Conservation (phyloP, 306 rosid species). For the Castanospermum australe region DNA sequence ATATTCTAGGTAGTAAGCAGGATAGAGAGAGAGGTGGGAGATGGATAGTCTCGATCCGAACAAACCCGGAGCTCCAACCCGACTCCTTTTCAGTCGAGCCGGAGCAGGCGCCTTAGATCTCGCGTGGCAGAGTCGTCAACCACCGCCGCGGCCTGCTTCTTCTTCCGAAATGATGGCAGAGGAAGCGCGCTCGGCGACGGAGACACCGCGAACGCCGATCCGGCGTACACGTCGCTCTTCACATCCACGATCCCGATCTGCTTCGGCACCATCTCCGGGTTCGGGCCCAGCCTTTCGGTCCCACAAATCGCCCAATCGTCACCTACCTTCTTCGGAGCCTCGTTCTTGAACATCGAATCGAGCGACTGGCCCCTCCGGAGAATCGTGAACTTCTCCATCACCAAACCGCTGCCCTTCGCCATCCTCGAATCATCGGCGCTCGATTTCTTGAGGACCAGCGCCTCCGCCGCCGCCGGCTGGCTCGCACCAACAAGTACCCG, state of each 20-base stretch:
- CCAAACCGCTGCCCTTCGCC: conserved; percentile 22
- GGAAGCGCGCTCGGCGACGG: conserved; percentile 93
- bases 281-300: too few relatives aligned
- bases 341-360: conserved; percentile 46
- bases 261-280: conserved; percentile 34
- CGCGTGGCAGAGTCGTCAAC: conserved; percentile 77
- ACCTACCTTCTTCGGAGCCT: conserved; percentile 25
- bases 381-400: conserved; percentile 62
- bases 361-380: conserved; percentile 79
- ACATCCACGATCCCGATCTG: conserved; percentile 33
- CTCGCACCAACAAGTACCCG: neutral
- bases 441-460: conserved; percentile 35
- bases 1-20: neutral
- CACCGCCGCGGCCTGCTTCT: conserved; percentile 36
- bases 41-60: neutral
- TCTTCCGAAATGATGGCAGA: conserved; percentile 66
- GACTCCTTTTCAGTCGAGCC: conserved; percentile 43
- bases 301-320: conserved; percentile 25
- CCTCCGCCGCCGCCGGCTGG: conserved; percentile 21
- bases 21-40: neutral
- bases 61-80: conserved; percentile 7
- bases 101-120: conserved; percentile 82
- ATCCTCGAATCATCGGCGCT: conserved; percentile 48
- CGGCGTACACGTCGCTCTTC: conserved; percentile 69
- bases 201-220: conserved; percentile 74